Conservation (phyloP, 345 rosid species). For the Arabis alpina region DNA sequence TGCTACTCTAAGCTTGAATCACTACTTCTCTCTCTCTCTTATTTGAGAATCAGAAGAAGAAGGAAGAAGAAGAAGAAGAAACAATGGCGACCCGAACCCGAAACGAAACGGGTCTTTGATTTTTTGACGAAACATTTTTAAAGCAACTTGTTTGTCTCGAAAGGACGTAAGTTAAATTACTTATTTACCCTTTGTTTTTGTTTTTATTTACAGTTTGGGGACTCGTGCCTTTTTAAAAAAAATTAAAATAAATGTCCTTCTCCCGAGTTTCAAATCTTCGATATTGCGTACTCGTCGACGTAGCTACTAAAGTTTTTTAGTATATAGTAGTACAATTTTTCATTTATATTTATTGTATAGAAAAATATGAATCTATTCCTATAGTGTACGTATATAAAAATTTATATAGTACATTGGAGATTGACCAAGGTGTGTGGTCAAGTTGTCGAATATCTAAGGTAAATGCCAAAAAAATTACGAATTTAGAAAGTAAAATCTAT, state of each 20-base stretch:
- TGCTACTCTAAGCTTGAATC: constrained; percentile 15
- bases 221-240: constrained; percentile 31
- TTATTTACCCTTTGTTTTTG: constrained; percentile 18
- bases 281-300: constrained; percentile 36
- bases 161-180: constrained; percentile 19
- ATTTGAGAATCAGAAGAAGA: constrained; percentile 36
- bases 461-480: too few relatives aligned
- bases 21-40: constrained; percentile 3
- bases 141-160: constrained; percentile 43
- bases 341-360: not conserved
- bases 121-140: constrained; percentile 24
- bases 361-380: not conserved
- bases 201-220: constrained; percentile 44
- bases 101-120: constrained; percentile 41
- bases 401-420: too few relatives aligned
- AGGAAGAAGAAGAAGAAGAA: constrained; percentile 17
- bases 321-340: not conserved
- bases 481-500: too few relatives aligned
- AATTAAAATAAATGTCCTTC: constrained; percentile 3
- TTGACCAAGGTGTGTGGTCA: too few relatives aligned
- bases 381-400: too few relatives aligned
- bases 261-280: constrained; percentile 39
- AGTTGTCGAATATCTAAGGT: too few relatives aligned
- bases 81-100: constrained; percentile 48
- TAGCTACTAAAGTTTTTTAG: not conserved